Percentiles rank a stretch among this genome's conserved stretches.
These are phyloP conservation scores for Pulveroboletus sp. DNA, from an alignment of 768 basidiomycete genomes.

Conservation along the genomic window DNA sequence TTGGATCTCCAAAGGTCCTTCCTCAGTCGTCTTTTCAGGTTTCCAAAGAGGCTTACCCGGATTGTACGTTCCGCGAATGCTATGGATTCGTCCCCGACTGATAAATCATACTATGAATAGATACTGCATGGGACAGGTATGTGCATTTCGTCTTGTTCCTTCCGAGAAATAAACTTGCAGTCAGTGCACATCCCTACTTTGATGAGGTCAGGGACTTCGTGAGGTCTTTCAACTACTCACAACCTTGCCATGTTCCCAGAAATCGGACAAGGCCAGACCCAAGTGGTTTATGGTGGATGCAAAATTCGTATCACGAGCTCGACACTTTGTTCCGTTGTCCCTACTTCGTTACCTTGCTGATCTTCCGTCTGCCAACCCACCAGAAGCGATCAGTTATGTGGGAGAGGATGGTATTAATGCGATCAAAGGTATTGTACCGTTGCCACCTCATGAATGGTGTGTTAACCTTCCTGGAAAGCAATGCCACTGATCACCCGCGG, in stretches of 20 bases:
- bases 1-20: not conserved
- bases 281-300: conserved; percentile 94
- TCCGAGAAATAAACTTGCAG: conserved; percentile 7
- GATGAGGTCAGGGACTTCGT: conserved; percentile 49
- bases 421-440: conserved; percentile 51
- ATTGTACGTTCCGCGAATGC: conserved; percentile 51
- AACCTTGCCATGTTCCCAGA: conserved; percentile 40
- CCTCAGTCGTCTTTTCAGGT: conserved; percentile 43
- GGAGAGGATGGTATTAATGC: conserved; percentile 55
- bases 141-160: conserved; percentile 21
- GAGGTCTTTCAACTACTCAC: not conserved
- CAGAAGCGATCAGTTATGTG: conserved; percentile 63
- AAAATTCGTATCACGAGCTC: conserved; percentile 58
- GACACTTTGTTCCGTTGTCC: conserved; percentile 73
- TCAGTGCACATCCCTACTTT: conserved; percentile 72
- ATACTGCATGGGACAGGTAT: conserved; percentile 87
- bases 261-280: conserved; percentile 70
- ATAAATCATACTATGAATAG: conserved; percentile 36
- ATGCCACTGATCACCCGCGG: conserved; percentile 83
- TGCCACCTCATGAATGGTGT: not conserved
- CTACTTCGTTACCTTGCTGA: conserved; percentile 65
- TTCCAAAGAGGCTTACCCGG: conserved; percentile 82
- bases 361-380: conserved; percentile 34
- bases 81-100: conserved; percentile 6
- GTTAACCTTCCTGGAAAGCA: conserved; percentile 33